Conservation (phyloP, 352 stramenopile species). For the Pythium monospermum region DNA sequence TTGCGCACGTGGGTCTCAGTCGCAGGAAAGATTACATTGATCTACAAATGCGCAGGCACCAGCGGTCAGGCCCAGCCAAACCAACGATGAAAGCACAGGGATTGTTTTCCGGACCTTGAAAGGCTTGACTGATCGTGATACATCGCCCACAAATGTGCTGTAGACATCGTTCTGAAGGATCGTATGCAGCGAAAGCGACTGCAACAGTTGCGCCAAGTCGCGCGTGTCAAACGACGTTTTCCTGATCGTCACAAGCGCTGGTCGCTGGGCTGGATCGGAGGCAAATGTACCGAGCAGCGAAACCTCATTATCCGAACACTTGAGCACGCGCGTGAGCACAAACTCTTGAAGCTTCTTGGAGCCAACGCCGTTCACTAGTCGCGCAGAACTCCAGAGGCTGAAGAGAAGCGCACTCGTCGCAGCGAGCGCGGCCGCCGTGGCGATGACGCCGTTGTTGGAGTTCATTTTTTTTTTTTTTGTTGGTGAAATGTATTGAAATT, state of each 20-base stretch:
- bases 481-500: not conserved
- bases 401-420: constrained; percentile 22
- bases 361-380: constrained; percentile 22
- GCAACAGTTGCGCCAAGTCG: constrained; percentile 36
- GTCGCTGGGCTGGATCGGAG: constrained; percentile 49
- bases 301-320: constrained; percentile 56
- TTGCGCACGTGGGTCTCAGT: constrained; percentile 77
- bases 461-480: no score
- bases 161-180: constrained; percentile 83
- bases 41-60: no score
- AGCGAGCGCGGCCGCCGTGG: constrained; percentile 11
- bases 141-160: constrained; percentile 66
- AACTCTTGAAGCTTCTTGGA: constrained; percentile 50
- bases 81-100: no score
- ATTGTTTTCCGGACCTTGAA: constrained; percentile 61
- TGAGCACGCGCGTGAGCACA: constrained; percentile 58
- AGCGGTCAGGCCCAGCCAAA: no score
- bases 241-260: constrained; percentile 65
- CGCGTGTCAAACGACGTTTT: constrained; percentile 50
- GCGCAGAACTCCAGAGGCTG: constrained; percentile 29
- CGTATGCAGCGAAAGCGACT: constrained; percentile 55
- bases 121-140: constrained; percentile 57
- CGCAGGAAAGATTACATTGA: constrained; percentile 81
- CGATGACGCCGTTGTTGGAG: no score
- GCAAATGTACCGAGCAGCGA: constrained; percentile 68